These are phyloP conservation scores for Sporisorium iseilematis-ciliati DNA, from an alignment of 1,284 basidiomycete genomes.

Conservation along the genomic window DNA sequence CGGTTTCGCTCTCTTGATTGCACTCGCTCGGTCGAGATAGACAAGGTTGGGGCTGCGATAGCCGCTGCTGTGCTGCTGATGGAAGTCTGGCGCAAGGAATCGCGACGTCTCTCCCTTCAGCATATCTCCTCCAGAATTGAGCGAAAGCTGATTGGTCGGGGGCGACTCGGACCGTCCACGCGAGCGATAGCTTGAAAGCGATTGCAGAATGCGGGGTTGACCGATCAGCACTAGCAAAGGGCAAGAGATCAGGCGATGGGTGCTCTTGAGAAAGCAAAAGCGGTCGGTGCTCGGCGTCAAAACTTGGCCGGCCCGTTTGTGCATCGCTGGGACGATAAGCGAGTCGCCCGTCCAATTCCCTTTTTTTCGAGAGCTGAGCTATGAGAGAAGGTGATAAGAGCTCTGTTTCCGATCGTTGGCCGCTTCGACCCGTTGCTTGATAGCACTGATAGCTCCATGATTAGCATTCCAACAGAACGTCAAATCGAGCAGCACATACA, in stretches of 20 bases:
- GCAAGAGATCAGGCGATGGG: neutral
- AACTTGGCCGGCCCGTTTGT: slow-evolving; percentile 34
- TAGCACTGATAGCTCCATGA: too few species aligned
- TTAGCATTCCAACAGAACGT: too few species aligned
- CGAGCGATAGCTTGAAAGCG: neutral
- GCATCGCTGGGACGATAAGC: slow-evolving; percentile 13
- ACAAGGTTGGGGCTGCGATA: too few species aligned
- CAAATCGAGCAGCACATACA: too few species aligned
- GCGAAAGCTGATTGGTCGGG: slow-evolving; percentile 14
- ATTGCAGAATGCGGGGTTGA: slow-evolving; percentile 8
- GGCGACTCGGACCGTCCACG: slow-evolving; percentile 27
- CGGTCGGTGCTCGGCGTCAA: slow-evolving; percentile 10
- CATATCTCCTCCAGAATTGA: neutral
- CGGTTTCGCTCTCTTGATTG: too few species aligned
- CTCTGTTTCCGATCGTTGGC: too few species aligned
- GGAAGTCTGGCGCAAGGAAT: too few species aligned
- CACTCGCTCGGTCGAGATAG: too few species aligned
- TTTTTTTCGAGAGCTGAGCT: neutral
- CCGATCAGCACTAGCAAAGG: neutral
- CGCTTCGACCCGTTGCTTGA: too few species aligned
- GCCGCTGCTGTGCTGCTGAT: too few species aligned
- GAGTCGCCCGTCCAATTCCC: neutral
- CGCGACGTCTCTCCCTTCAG: too few species aligned
- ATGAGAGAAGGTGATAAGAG: too few species aligned
- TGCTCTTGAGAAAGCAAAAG: neutral